phyloP scores from a whole-genome alignment of 2,329 filamentous ascomycete genomes.

The Metarhizium robertsii region DNA sequence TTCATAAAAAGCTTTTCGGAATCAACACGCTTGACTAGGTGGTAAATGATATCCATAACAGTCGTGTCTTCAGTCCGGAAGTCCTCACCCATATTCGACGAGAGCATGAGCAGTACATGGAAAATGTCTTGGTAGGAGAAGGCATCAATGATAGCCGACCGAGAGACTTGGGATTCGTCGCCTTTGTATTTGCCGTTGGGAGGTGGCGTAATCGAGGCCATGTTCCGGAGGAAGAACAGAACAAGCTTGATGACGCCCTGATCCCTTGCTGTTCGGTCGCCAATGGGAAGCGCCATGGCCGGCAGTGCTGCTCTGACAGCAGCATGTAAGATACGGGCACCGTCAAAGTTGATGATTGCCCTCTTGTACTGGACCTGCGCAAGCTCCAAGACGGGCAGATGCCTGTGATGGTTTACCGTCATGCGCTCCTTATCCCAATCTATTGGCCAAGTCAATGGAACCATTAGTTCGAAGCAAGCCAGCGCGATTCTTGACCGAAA shows the following conservation, averaged over 20 bases:
- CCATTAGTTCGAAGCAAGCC: constrained; percentile 81
- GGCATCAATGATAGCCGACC: constrained; percentile 78
- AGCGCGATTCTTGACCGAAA: constrained; percentile 72
- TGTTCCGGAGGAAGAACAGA: constrained; percentile 81
- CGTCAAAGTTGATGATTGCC: constrained; percentile 75
- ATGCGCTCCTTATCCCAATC: constrained; percentile 70
- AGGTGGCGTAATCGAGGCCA: constrained; percentile 73
- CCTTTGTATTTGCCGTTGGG: constrained; percentile 66
- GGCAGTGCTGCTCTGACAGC: constrained; percentile 75
- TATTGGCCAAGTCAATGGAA: constrained; percentile 89
- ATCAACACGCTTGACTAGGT: constrained; percentile 84
- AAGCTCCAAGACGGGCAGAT: constrained; percentile 80
- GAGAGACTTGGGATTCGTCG: constrained; percentile 83
- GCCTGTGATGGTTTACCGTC: constrained; percentile 87
- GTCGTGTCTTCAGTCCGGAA: constrained; percentile 83
- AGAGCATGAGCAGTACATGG: constrained; percentile 72
- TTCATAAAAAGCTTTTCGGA: constrained; percentile 78
- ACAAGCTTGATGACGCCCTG: constrained; percentile 88
- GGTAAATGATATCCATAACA: constrained; percentile 87
- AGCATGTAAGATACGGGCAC: constrained; percentile 67
- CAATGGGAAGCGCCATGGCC: constrained; percentile 69
- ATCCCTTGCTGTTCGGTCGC: constrained; percentile 69
- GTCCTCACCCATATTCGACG: constrained; percentile 89
- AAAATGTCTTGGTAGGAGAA: constrained; percentile 90
- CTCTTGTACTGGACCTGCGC: constrained; percentile 87